These are phyloP conservation scores for Viridothelium virens DNA, from an alignment of 495 filamentous ascomycete species.

Conservation along the genomic window DNA sequence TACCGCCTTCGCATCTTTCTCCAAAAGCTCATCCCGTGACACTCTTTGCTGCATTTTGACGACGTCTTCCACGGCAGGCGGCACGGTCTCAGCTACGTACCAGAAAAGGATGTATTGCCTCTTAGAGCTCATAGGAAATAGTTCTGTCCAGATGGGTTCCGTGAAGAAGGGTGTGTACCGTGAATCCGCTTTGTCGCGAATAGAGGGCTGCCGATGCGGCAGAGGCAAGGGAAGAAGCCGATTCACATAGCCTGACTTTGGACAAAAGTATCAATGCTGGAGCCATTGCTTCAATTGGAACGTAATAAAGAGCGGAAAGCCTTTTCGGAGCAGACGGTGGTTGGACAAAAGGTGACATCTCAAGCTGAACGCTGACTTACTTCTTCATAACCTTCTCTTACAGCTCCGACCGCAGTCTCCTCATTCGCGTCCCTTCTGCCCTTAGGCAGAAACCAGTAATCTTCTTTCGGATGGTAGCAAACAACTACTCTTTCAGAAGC, in stretches of 20 bases:
- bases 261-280: constrained; percentile 12
- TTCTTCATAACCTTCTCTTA: constrained; percentile 45
- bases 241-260: constrained; percentile 41
- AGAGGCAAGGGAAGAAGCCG: constrained; percentile 41
- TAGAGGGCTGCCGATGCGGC: constrained; percentile 36
- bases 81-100: constrained; percentile 46
- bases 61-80: constrained; percentile 33
- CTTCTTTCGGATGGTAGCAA: constrained; percentile 36
- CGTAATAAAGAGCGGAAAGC: not conserved
- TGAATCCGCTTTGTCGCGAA: constrained; percentile 19
- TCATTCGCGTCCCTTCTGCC: constrained; percentile 41
- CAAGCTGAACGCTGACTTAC: constrained; percentile 16
- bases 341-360: no score
- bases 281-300: not conserved
- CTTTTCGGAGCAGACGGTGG: not conserved
- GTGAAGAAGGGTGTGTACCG: constrained; percentile 27
- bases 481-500: constrained; percentile 38
- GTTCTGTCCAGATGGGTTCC: constrained; percentile 41
- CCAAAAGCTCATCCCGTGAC: not conserved
- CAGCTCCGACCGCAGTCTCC: constrained; percentile 33
- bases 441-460: constrained; percentile 44
- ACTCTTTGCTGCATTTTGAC: not conserved
- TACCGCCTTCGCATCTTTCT: not conserved
- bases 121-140: constrained; percentile 28
- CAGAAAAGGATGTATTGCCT: constrained; percentile 43